Evolutionary conservation across 345 rosid genomes (phyloP), one percentile per base, ranked within the genome.

Genomic region (Syzygium grande): DNA sequence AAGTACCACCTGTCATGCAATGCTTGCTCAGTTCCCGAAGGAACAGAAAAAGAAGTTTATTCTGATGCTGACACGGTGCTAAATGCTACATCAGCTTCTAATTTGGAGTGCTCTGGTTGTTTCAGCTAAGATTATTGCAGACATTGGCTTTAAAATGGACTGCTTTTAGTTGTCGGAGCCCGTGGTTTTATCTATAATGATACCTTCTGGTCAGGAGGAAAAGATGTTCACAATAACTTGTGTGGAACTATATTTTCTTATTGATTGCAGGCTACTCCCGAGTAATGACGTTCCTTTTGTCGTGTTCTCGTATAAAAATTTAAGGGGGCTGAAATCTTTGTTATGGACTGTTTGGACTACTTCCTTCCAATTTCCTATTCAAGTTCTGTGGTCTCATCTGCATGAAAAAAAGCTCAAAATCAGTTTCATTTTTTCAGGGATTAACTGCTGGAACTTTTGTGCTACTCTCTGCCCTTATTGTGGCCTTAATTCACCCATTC

Each of bases 401-500:
- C 77, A 23, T 59, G 68, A 63, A 15, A 41, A 29, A 52, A 27
- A 29, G 34, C 56, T 52, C 56, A 84, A 84, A 51, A 54, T 29
- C 23, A 54, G 59, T 29, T 34, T 27, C 2, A 5, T 25, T 22
- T 54, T 89, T 38, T 90, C 96, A 95, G 98, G 92, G 89, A 61
- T 52, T 92, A 88, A 88, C 91, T 65, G 86, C 91, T 86, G 94
- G 93, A 86, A 92, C 95, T 29, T 90, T 92, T 27, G 52, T 93
- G 46, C 91, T 92, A 87, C 92, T 96, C 88, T 94, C 98, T 85
- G 94, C 94, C 83, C 61, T 94, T 78, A 86, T 94, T 49, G 91
- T 86, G 61, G 92, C 95, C 90, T 84, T 95, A 85, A 90, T 96
- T 87, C 94, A 94, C 85, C 98, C 98, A 65, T 23, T 95, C 54